Evolutionary conservation across 2,329 filamentous ascomycete genomes (phyloP).

Genomic region (Botrytis cinerea): DNA sequence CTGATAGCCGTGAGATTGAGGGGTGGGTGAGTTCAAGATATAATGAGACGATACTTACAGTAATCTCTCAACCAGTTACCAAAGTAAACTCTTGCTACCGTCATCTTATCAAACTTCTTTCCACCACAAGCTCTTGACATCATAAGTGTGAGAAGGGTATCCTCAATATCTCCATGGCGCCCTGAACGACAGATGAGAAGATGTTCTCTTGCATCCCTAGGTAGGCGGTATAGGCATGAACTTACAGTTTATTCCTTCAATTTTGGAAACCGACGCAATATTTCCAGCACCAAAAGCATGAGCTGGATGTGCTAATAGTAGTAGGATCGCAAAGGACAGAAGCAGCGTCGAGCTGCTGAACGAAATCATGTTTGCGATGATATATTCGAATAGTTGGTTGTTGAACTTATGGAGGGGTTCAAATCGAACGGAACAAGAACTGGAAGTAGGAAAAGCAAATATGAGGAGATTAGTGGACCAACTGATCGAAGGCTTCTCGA

Average conservation of each 20-base stretch:
- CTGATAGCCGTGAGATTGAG: background rate
- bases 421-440: conserved; percentile 12
- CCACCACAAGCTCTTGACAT: conserved; percentile 63
- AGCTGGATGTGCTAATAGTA: conserved; percentile 67
- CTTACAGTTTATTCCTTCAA: conserved; percentile 81
- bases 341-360: conserved; percentile 36
- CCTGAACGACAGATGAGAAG: conserved; percentile 46
- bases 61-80: conserved; percentile 96
- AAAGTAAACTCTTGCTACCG: conserved; percentile 89
- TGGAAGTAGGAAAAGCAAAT: background rate
- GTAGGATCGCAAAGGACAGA: conserved; percentile 55
- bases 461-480: conserved; percentile 8
- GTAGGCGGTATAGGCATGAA: conserved; percentile 25
- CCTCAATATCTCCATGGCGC: conserved; percentile 91
- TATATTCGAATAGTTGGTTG: background rate
- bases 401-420: conserved; percentile 23
- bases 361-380: conserved; percentile 35
- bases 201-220: too few species aligned
- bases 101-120: conserved; percentile 87
- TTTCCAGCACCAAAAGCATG: conserved; percentile 87
- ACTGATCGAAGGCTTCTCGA: background rate
- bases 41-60: conserved; percentile 44
- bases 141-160: conserved; percentile 73
- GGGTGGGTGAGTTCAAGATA: background rate
- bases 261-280: conserved; percentile 76